Base-by-base conservation (phyloP, 305 asterid species). In the Solanum aculeatissimum region DNA sequence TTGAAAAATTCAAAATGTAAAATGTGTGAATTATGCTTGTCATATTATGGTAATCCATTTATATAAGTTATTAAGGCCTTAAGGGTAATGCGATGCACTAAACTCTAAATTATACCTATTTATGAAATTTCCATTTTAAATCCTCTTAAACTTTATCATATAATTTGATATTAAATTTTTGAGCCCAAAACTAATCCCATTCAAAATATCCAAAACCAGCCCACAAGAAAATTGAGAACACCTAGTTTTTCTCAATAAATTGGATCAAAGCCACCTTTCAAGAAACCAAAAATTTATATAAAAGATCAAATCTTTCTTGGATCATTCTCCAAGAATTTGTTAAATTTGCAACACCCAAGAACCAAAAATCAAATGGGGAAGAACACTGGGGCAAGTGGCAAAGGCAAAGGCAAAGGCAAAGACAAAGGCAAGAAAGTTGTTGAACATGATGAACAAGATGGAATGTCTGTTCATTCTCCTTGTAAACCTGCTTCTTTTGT, bases 381-480 rank as follows among this genome's bases (percentile, higher is more conserved):
- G 51, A 85, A 86, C 25, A 84, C 82, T 43, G 86, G 84, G 10
- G 51, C 74, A 58, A 83, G 83, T 35, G 83, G 74, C 19, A 86
- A 84, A 82, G 32, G 32, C 32, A 29, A 29, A 29, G 70, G 83
- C 7, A 84, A 84, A n/a, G 83, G 74, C 19, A 86, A 84, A 82
- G 32, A 2, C 32, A 29, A 29, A 29, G 70, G 83, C 7, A 84
- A 84, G 35, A 60, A 82, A 29, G 68, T 3, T 32, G 38, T 32
- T 32, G 38, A 32, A 32, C 38, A 91, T 66, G 79, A 83, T 8
- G 91, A 95, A 88, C 98, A 93, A 83, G 99, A 95, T 83, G 98
- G 95, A 62, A 82, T 93, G 78, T 93, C 99, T n/a, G 98, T 96
- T 23, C 98, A 93, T 86, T 95, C 97, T 71, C 98, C 98, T 55